Evolutionary conservation across 2,329 filamentous ascomycete species (phyloP).

Genomic region (Corynespora cassiicola): DNA sequence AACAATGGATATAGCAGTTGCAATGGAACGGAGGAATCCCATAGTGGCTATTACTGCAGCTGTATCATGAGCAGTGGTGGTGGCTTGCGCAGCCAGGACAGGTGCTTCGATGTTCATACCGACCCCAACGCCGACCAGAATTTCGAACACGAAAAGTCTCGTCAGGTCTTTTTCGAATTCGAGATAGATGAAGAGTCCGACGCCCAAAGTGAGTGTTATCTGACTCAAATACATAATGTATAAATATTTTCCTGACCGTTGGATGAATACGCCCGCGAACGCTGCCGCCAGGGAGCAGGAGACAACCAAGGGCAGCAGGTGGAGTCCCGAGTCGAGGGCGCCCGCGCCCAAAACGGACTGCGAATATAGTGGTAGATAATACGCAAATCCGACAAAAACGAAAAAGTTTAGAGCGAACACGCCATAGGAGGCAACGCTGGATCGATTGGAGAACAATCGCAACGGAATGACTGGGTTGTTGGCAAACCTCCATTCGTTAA

Average conservation of each 20-base stretch:
- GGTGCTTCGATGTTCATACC: constrained; percentile 60
- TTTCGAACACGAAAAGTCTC: constrained; percentile 52
- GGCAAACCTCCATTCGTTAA: constrained; percentile 74
- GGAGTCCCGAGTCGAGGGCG: constrained; percentile 62
- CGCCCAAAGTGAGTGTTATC: constrained; percentile 16
- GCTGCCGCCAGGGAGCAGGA: constrained; percentile 51
- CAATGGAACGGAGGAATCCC: constrained; percentile 48
- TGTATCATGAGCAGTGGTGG: constrained; percentile 38
- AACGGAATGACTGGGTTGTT: constrained; percentile 77
- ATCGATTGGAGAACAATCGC: constrained; percentile 67
- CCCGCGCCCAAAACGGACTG: constrained; percentile 67
- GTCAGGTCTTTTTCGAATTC: constrained; percentile 5
- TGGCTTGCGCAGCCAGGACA: constrained; percentile 57
- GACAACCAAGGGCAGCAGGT: constrained; percentile 60
- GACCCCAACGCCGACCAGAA: constrained; percentile 55
- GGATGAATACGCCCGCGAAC: constrained; percentile 44
- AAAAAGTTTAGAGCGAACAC: constrained; percentile 53
- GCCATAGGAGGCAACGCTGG: constrained; percentile 64
- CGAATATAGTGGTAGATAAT: constrained; percentile 74
- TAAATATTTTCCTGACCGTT: constrained; percentile 44
- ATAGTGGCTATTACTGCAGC: constrained; percentile 56
- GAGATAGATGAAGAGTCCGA: constrained; percentile 20
- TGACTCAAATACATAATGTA: constrained; percentile 19
- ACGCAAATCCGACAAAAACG: constrained; percentile 61
- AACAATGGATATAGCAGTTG: constrained; percentile 51